Evolutionary conservation across 2,329 filamentous ascomycete genomes (phyloP), one percentile per base, ranked within the genome.

Genomic region (Penicillium corylophilum): DNA sequence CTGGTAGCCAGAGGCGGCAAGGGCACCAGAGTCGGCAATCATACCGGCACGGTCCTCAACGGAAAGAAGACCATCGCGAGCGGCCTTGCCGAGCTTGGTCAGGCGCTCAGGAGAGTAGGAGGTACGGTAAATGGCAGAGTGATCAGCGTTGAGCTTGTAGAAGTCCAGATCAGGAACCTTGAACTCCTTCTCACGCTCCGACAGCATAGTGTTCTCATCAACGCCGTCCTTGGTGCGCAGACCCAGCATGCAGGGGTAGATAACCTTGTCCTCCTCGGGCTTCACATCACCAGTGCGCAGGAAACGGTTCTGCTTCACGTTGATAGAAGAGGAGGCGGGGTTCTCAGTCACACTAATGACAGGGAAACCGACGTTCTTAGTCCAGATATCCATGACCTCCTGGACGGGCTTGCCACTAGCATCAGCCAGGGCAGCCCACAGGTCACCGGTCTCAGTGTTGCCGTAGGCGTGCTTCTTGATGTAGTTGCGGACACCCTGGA

Each of bases 401-500:
- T 90, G 85, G 15, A 97, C 87, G 46, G 92, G 87, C 76, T 96
- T 95, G 55, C 92, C 92, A 67, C 91, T 96, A 16, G 90, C 93
- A 56, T 92, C 86, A 54, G 86, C 88, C 38, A 97, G 80, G 28
- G 92, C 88, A 51, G 87, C 84, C 93, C 93, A 97, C 22, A 97
- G 81, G 65, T 97, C 92, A 46, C 87, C 84, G 1, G 93, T 97
- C 70, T 90, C 82, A 1, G 93, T 96, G 78, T 97, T 97, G 42
- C 90, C 88, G 68, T 94, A 97, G n/a, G 91, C 90, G 69, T 96
- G 92, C 77, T 94, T 95, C 79, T 93, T 95, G 64, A 97, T 83
- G 70, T 97, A 97, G 50, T 84, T 83, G 46, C 91, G 85, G 48
- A 97, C 88, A 67, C 93, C 93, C 70, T 96, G 89, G 69, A 97